Base-by-base conservation (phyloP, 192 early-diverging fungal species). In the Rhizophagus clarus region DNA sequence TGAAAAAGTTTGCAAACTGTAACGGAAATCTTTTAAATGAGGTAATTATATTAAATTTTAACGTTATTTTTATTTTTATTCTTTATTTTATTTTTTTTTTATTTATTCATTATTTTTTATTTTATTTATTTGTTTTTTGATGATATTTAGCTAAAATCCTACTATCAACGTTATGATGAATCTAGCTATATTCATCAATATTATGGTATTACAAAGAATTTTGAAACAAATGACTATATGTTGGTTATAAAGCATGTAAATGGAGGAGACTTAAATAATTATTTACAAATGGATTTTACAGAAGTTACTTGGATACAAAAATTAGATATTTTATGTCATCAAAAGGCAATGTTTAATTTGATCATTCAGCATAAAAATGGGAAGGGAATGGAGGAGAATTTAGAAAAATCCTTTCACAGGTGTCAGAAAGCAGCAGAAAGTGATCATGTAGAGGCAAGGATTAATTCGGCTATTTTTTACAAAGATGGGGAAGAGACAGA, bases 271-370 rank as follows among this genome's bases (percentile, higher is more conserved):
- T 32, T 74, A 5, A 11, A 29, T 74, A 3, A 60, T 28, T 61
- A 60, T 74, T 74, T 74, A 22, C n/a, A 42, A 26, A 49, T 60
- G 17, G 11, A 74, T 32, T 60, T 56, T 61, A 24, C 20, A 9
- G 29, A 31, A 29, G 26, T 74, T 12, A 74, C 40, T 8, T 74
- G 73, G 73, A 42, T 61, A 74, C 51, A 49, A 5, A 74, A 74
- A 61, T 74, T 74, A 42, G 51, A 74, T 1, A 32, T 28, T 12
- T 56, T 74, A n/a, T 47, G 4, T 11, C 7, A 42, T 34, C 72
- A 26, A 60, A 60, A 31, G 72, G 72, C n/a, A n/a, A n/a, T n/a
- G n/a, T n/a, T n/a, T n/a, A n/a, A n/a, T n/a, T n/a, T n/a, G n/a
- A n/a, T n/a, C n/a, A n/a, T n/a, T n/a, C n/a, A n/a, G n/a, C n/a